These are phyloP conservation scores for Chenopodium quinoa DNA, from an alignment of 148 eudicot genomes.

Conservation along the genomic window DNA sequence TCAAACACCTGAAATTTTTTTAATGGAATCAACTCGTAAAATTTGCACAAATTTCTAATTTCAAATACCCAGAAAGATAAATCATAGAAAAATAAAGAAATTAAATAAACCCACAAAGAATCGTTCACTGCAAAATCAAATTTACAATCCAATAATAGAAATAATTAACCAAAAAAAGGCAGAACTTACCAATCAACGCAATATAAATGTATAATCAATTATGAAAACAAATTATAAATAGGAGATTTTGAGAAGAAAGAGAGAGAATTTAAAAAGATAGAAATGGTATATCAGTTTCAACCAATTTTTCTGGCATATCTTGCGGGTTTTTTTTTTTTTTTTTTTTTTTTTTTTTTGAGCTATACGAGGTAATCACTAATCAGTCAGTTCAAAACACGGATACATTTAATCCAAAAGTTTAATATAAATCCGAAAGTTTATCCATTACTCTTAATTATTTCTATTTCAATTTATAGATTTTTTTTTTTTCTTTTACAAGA, in stretches of 20 bases:
- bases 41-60: not conserved
- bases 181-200: not conserved
- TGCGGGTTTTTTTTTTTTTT: not conserved
- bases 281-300: not conserved
- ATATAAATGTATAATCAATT: not conserved
- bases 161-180: not conserved
- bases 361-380: not conserved
- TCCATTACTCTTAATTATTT: not conserved
- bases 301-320: not conserved
- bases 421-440: conserved; percentile 2
- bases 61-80: not conserved
- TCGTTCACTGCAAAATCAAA: not conserved
- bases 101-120: not conserved
- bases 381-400: not conserved
- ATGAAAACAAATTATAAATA: not conserved
- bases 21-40: no score
- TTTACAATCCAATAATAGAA: no score
- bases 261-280: not conserved
- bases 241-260: not conserved
- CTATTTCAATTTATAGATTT: no score
- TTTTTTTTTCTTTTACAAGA: no score
- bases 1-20: not conserved
- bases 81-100: not conserved
- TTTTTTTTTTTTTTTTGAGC: not conserved
- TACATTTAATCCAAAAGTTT: no score